Evolutionary conservation across 805 yeast species (phyloP).

Genomic region (Kazachstania taianensis): DNA sequence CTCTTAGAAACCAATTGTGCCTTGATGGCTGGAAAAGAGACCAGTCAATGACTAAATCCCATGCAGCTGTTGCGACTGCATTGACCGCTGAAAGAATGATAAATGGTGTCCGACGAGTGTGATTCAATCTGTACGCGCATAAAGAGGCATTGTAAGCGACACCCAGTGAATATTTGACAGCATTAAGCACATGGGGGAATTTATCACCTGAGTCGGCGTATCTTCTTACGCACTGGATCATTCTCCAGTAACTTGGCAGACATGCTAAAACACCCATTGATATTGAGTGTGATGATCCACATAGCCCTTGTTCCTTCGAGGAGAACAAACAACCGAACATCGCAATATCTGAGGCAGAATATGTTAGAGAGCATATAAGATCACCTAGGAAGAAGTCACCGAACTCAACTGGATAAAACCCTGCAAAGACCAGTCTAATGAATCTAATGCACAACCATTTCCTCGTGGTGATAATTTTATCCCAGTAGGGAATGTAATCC

Average conservation of each 20-base stretch:
- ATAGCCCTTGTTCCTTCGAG: conserved; percentile 40
- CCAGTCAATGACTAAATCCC: conserved; percentile 98
- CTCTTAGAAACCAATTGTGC: conserved; percentile 52
- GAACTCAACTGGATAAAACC: conserved; percentile 90
- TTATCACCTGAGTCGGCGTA: conserved; percentile 87
- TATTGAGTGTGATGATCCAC: conserved; percentile 74
- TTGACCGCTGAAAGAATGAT: conserved; percentile 68
- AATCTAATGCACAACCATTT: conserved; percentile 66
- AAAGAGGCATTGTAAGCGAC: conserved; percentile 60
- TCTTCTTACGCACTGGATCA: conserved; percentile 84
- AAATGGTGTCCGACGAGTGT: conserved; percentile 42
- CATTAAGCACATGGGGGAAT: conserved; percentile 93
- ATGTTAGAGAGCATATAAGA: conserved; percentile 78
- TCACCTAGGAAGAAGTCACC: conserved; percentile 92
- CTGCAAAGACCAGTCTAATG: conserved; percentile 68
- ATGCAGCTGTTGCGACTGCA: conserved; percentile 54
- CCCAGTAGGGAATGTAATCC: conserved; percentile 25
- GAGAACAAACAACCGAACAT: conserved; percentile 74
- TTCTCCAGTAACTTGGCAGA: conserved; percentile 84
- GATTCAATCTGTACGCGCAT: conserved; percentile 57
- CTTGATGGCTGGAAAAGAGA: conserved; percentile 60
- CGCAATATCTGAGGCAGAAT: conserved; percentile 75
- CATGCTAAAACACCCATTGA: conserved; percentile 75
- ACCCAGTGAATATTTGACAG: conserved; percentile 61
- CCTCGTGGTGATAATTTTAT: conserved; percentile 44